These are phyloP conservation scores for Jamesozyma rosinii DNA, from an alignment of 805 yeast species.

Conservation along the genomic window DNA sequence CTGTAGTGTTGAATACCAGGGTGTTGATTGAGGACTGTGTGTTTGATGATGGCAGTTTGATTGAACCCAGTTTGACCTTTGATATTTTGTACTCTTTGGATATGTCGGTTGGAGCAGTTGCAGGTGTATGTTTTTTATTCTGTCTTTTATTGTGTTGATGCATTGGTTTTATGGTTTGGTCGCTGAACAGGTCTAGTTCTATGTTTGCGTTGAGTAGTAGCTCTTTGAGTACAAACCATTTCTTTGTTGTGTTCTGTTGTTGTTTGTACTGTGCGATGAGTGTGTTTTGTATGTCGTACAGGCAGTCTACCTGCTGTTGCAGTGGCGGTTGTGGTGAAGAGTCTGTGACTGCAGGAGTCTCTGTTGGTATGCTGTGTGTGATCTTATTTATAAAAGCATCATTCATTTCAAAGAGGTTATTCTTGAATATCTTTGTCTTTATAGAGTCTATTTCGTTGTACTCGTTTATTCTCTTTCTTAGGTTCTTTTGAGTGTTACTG, in stretches of 20 bases:
- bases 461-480: constrained; percentile 1
- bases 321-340: constrained; percentile 1
- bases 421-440: constrained; percentile 22
- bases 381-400: constrained; percentile 14
- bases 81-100: constrained; percentile 4
- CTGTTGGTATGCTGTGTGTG: not conserved
- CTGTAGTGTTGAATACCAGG: constrained; percentile 15
- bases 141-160: not conserved
- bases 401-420: constrained; percentile 22
- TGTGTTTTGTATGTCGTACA: constrained; percentile 15
- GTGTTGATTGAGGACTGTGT: constrained; percentile 13
- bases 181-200: constrained; percentile 27
- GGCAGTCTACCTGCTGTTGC: constrained; percentile 14
- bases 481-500: not conserved
- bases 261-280: constrained; percentile 16
- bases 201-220: constrained; percentile 26
- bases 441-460: constrained; percentile 18
- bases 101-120: constrained; percentile 1
- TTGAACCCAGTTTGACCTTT: constrained; percentile 4
- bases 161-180: constrained; percentile 8
- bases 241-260: constrained; percentile 18
- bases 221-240: constrained; percentile 29
- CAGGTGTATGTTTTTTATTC: not conserved
- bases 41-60: constrained; percentile 7
- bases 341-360: not conserved